These are phyloP conservation scores for Amanita rubescens DNA, from an alignment of 768 basidiomycete genomes.

Conservation along the genomic window DNA sequence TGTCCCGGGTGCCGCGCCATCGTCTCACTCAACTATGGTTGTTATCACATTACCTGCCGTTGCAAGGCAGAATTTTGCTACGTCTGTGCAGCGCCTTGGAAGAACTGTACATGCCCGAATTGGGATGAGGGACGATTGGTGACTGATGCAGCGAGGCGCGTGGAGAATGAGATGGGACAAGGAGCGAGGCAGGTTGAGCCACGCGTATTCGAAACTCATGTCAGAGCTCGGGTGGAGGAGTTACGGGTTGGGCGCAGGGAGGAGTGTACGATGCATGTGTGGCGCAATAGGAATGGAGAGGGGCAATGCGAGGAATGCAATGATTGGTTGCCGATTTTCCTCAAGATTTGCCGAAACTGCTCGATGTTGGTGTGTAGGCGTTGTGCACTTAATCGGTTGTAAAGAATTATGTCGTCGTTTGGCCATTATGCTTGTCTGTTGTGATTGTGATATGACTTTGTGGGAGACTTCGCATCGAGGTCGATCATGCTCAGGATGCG, in stretches of 20 bases:
- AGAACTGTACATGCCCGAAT: slow-evolving; percentile 49
- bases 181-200: background rate
- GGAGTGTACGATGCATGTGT: background rate
- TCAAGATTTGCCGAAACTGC: slow-evolving; percentile 2
- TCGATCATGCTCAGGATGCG: too few relatives aligned
- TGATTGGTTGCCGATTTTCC: background rate
- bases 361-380: slow-evolving; percentile 3
- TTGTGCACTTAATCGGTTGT: slow-evolving; percentile 5
- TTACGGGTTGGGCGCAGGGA: background rate
- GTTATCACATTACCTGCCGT: slow-evolving; percentile 63
- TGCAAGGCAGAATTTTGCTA: slow-evolving; percentile 59
- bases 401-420: background rate
- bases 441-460: too few relatives aligned
- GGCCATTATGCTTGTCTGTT: too few relatives aligned
- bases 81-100: slow-evolving; percentile 55
- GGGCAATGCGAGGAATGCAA: slow-evolving; percentile 2
- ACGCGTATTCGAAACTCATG: background rate
- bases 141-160: slow-evolving; percentile 2
- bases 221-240: background rate
- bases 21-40: slow-evolving; percentile 49
- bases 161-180: slow-evolving; percentile 2
- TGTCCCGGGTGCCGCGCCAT: slow-evolving; percentile 54
- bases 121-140: slow-evolving; percentile 47
- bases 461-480: too few relatives aligned
- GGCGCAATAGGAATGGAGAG: background rate